These are phyloP conservation scores for Thinopyrum elongatum DNA, from an alignment of 176 grass and related monocot species.

Conservation along the genomic window DNA sequence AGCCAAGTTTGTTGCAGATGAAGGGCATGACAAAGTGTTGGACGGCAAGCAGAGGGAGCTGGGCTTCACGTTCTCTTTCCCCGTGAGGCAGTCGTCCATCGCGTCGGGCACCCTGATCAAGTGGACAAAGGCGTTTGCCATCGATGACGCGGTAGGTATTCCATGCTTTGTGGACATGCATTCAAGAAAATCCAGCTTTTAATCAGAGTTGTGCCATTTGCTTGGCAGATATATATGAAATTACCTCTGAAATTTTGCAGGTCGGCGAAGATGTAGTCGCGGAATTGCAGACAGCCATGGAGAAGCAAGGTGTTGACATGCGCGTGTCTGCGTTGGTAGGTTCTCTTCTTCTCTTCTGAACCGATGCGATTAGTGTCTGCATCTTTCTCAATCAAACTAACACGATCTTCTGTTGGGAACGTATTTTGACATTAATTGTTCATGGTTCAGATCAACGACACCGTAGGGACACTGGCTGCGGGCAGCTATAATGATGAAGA, in stretches of 20 bases:
- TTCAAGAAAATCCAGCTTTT: not conserved
- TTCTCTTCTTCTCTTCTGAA: not conserved
- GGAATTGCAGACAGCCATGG: conserved; percentile 66
- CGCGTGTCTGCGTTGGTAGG: conserved; percentile 64
- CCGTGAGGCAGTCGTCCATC: conserved; percentile 71
- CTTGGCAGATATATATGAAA: conserved; percentile 3
- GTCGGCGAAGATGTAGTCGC: conserved; percentile 70
- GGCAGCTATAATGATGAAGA: conserved; percentile 66
- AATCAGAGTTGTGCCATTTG: not conserved
- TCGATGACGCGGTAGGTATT: conserved; percentile 45
- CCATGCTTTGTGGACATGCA: not conserved
- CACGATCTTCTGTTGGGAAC: not conserved
- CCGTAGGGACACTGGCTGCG: conserved; percentile 74
- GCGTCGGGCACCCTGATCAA: conserved; percentile 78
- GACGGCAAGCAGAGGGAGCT: conserved; percentile 57
- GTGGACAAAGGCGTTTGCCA: conserved; percentile 88
- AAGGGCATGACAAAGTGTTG: not conserved
- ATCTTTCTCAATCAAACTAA: not conserved
- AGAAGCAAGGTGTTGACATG: conserved; percentile 71
- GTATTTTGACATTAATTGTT: conserved; percentile 7
- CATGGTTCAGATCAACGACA: conserved; percentile 73
- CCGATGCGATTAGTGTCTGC: not conserved
- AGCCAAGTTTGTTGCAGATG: conserved; percentile 30
- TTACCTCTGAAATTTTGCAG: conserved; percentile 16
- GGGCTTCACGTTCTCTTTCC: conserved; percentile 93